Percentiles rank a stretch among this genome's conserved stretches.
phyloP scores from a whole-genome alignment of 2,329 filamentous ascomycete species.

The Epichloe elymi region DNA sequence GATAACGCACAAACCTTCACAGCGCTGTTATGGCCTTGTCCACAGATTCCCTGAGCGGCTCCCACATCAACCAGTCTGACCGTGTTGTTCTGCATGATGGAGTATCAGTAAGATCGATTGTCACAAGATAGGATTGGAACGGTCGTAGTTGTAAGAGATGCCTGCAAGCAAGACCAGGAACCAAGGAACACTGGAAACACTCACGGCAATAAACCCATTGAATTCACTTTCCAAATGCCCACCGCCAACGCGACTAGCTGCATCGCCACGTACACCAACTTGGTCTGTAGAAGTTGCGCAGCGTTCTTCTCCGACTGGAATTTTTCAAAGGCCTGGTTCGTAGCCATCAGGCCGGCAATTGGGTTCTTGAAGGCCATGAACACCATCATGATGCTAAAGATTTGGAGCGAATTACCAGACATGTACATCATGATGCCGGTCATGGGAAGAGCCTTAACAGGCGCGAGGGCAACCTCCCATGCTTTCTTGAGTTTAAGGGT shows the following conservation, averaged over 20 bases:
- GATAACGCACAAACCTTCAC: background rate
- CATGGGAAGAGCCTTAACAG: constrained; percentile 92
- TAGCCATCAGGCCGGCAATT: constrained; percentile 67
- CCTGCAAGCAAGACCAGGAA: background rate
- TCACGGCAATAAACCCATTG: constrained; percentile 87
- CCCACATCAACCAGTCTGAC: constrained; percentile 97
- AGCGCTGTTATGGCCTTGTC: constrained; percentile 51
- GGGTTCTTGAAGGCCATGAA: constrained; percentile 98
- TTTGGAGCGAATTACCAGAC: constrained; percentile 95
- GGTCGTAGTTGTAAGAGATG: background rate
- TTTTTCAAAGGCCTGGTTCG: constrained; percentile 77
- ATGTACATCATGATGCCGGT: constrained; percentile 99
- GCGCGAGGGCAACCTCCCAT: constrained; percentile 90
- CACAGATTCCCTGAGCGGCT: constrained; percentile 55
- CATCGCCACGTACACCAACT: constrained; percentile 76
- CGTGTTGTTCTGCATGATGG: constrained; percentile 58
- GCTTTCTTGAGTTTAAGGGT: constrained; percentile 96
- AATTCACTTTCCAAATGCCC: constrained; percentile 93
- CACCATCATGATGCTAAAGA: constrained; percentile 99
- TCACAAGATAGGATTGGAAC: background rate
- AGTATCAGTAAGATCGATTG: background rate
- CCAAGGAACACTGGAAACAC: constrained; percentile 20
- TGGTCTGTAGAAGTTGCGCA: constrained; percentile 64
- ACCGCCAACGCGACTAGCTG: constrained; percentile 73
- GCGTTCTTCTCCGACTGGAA: constrained; percentile 76